phyloP scores from a whole-genome alignment of 495 filamentous ascomycete genomes.

The Parmelia sp. region DNA sequence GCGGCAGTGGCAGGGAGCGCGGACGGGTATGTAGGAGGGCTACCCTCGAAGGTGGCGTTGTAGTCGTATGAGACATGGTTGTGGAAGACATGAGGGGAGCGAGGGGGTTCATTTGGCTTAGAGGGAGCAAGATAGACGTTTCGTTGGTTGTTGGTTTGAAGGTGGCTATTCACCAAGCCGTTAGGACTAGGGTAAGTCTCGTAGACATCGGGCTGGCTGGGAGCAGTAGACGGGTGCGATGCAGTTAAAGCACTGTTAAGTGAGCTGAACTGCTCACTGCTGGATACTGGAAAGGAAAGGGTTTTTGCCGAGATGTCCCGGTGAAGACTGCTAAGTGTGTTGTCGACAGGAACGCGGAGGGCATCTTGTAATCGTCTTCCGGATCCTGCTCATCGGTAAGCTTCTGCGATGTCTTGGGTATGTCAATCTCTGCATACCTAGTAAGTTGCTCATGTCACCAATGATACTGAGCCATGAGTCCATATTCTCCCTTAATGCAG shows the following conservation, averaged over 20 bases:
- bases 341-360: conserved; percentile 31
- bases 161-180: neutral
- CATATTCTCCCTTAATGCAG: conserved; percentile 58
- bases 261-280: conserved; percentile 10
- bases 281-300: conserved; percentile 7
- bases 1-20: conserved; percentile 18
- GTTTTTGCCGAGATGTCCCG: conserved; percentile 27
- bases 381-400: conserved; percentile 34
- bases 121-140: conserved; percentile 2
- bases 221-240: conserved; percentile 5
- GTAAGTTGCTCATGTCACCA: conserved; percentile 53
- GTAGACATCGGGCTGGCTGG: conserved; percentile 6
- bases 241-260: conserved; percentile 5
- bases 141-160: neutral
- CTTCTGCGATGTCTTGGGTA: conserved; percentile 1
- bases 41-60: conserved; percentile 15
- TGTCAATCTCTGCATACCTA: conserved; percentile 44
- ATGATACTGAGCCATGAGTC: conserved; percentile 60
- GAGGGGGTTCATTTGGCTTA: conserved; percentile 5
- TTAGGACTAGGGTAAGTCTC: conserved; percentile 5
- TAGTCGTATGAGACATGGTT: conserved; percentile 21
- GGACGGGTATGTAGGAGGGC: conserved; percentile 10
- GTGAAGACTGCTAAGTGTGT: conserved; percentile 26
- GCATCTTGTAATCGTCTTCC: conserved; percentile 32
- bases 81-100: conserved; percentile 10